Base-by-base conservation (phyloP, 129 eudicot species). In the Tagetes patula region DNA sequence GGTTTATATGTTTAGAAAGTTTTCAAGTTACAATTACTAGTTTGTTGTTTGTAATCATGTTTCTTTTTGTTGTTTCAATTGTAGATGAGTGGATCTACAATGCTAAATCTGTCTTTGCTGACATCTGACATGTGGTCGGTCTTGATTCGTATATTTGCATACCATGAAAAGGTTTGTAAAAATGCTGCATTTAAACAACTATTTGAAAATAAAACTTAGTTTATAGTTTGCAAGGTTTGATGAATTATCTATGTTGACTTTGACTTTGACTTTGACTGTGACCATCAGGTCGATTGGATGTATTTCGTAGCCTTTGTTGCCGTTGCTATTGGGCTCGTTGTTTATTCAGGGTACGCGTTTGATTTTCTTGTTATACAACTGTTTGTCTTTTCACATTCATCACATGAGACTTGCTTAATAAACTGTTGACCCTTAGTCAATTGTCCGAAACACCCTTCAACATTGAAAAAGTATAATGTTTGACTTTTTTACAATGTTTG, bases 41-140 rank as follows among this genome's bases (percentile, higher is more conserved):
- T 68, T 77, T 58, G 11, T 33, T 36, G 59, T 1, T 54, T 53
- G 3, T 77, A 61, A 5, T 77, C 62, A 48, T 47, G 75, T 70
- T 14, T 54, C 36, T 64, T 34, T 7, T 9, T 71, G 42, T 64
- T 54, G 20, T 64, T 71, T 46, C 27, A 45, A 71, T 63, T 81
- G 85, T 87, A 92, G 98, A 87, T 89, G 70, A 87, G 90, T 68
- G 98, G 98, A 38, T 69, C 98, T 30, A 86, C 98, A 10, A 89
- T 92, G 98, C 84, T 92, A 2, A 92, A 92, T 75, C 77, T 92
- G 66, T 89, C 98, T 55, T 78, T 92, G 82, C 82, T 92, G 74
- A 92, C 98, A 6, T 89, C 96, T 13, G 98, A 92, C 81, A 92
- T 92, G 98, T 92, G 98, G 98, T 86, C 98, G 6, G 98, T 89